Evolutionary conservation across 768 basidiomycete species (phyloP).

Genomic region (Naematelia encephala): DNA sequence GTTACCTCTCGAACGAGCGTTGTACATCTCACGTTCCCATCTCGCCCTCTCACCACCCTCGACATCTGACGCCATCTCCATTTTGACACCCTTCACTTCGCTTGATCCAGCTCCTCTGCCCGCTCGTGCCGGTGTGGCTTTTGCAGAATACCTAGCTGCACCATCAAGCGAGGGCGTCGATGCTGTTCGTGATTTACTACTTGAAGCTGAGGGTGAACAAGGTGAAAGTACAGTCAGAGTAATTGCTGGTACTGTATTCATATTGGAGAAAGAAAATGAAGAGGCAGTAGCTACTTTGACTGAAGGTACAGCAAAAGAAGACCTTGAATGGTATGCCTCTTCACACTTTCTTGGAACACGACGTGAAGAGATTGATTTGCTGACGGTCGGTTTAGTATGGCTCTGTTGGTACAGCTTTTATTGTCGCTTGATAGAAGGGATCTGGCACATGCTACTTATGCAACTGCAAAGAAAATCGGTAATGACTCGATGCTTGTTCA

Average conservation of each 20-base stretch:
- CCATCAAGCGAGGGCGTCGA: constrained; percentile 60
- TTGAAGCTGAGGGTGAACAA: constrained; percentile 75
- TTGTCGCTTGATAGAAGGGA: constrained; percentile 84
- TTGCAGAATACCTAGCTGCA: constrained; percentile 65
- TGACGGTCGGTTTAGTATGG: constrained; percentile 59
- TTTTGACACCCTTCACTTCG: constrained; percentile 26
- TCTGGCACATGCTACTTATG: constrained; percentile 80
- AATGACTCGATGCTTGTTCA: constrained; percentile 88
- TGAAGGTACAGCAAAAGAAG: constrained; percentile 63
- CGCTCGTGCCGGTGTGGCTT: constrained; percentile 59
- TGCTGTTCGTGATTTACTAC: constrained; percentile 74
- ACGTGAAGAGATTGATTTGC: neutral
- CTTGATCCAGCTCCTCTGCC: constrained; percentile 21
- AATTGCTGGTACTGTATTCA: constrained; percentile 81
- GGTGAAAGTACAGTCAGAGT: constrained; percentile 74
- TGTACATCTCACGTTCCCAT: constrained; percentile 49
- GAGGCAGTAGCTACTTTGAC: constrained; percentile 88
- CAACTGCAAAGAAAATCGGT: constrained; percentile 75
- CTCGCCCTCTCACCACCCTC: constrained; percentile 39
- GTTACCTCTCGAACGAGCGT: constrained; percentile 36
- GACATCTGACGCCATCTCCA: constrained; percentile 17
- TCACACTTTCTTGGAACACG: constrained; percentile 1
- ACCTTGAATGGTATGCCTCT: constrained; percentile 76
- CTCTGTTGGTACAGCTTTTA: constrained; percentile 78
- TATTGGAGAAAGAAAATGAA: constrained; percentile 76